These are phyloP conservation scores for Escovopsis sp. DNA, from an alignment of 2,329 filamentous ascomycete species.

Conservation along the genomic window DNA sequence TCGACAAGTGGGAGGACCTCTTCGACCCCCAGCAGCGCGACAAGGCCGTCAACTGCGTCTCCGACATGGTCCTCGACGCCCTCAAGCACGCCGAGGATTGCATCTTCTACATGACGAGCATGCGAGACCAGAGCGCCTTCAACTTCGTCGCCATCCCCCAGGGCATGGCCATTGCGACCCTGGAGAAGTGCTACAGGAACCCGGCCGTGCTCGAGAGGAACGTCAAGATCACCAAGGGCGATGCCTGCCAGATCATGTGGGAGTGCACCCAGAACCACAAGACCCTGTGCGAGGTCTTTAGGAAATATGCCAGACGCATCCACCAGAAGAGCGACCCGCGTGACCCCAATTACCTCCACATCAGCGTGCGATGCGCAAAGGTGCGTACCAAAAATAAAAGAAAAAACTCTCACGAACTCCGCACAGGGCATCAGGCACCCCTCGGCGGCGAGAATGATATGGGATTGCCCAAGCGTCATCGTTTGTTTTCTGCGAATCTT, in stretches of 20 bases:
- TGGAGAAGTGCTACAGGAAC: constrained; percentile 88
- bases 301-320: constrained; percentile 63
- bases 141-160: constrained; percentile 98
- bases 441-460: neutral
- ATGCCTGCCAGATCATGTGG: constrained; percentile 82
- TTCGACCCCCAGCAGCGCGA: constrained; percentile 69
- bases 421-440: too few species aligned
- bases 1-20: constrained; percentile 76
- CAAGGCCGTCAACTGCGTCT: constrained; percentile 69
- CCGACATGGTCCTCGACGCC: constrained; percentile 88
- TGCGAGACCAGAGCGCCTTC: constrained; percentile 94
- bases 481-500: too few species aligned
- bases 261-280: constrained; percentile 84
- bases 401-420: neutral
- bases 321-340: constrained; percentile 86
- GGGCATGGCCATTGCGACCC: constrained; percentile 89
- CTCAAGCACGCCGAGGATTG: constrained; percentile 81
- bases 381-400: too few species aligned
- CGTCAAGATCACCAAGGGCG: constrained; percentile 92
- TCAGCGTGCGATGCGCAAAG: constrained; percentile 80
- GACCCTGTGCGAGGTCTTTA: constrained; percentile 70
- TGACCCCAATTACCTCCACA: constrained; percentile 84
- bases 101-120: constrained; percentile 91
- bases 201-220: constrained; percentile 72
- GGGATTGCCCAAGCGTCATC: neutral